Percentiles rank a stretch among this genome's conserved stretches.
phyloP scores from a whole-genome alignment of 225 moss, liverwort and hornwort genomes.

The Pleurozium schreberi region DNA sequence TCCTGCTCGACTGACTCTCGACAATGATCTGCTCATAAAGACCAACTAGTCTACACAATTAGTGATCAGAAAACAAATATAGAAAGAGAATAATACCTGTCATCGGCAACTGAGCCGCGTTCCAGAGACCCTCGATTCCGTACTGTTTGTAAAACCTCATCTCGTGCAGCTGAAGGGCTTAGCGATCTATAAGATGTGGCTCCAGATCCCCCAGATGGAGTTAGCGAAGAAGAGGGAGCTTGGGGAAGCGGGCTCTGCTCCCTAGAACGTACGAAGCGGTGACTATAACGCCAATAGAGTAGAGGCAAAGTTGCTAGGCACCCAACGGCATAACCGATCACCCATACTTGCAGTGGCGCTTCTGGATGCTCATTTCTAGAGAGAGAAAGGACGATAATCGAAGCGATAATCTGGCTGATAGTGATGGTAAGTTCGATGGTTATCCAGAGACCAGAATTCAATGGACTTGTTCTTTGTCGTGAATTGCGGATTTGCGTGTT shows the following conservation, averaged over 20 bases:
- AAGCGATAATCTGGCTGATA: constrained; percentile 37
- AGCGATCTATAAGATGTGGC: constrained; percentile 14
- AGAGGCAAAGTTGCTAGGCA: constrained; percentile 41
- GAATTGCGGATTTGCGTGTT: constrained; percentile 15
- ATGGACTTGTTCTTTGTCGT: constrained; percentile 40
- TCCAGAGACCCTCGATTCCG: constrained; percentile 14
- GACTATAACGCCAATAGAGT: constrained; percentile 49
- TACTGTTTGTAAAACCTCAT: constrained; percentile 3
- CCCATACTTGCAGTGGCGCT: constrained; percentile 33
- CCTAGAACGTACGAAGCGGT: constrained; percentile 20
- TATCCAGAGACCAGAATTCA: constrained; percentile 54
- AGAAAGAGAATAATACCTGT: constrained; percentile 6
- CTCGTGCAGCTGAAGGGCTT: constrained; percentile 7
- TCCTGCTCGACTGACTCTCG: not conserved
- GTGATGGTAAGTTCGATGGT: constrained; percentile 39
- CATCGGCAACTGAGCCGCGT: constrained; percentile 1
- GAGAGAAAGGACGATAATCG: constrained; percentile 35
- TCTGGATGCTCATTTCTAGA: constrained; percentile 38
- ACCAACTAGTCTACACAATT: not conserved
- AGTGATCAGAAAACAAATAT: not conserved
- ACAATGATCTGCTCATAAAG: not conserved
- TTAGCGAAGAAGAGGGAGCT: not conserved
- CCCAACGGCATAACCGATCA: constrained; percentile 47
- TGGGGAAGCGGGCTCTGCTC: constrained; percentile 26
- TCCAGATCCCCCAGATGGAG: constrained; percentile 10